These are phyloP conservation scores for Trichoderma brevicompactum DNA, from an alignment of 2,329 filamentous ascomycete species.

Conservation along the genomic window DNA sequence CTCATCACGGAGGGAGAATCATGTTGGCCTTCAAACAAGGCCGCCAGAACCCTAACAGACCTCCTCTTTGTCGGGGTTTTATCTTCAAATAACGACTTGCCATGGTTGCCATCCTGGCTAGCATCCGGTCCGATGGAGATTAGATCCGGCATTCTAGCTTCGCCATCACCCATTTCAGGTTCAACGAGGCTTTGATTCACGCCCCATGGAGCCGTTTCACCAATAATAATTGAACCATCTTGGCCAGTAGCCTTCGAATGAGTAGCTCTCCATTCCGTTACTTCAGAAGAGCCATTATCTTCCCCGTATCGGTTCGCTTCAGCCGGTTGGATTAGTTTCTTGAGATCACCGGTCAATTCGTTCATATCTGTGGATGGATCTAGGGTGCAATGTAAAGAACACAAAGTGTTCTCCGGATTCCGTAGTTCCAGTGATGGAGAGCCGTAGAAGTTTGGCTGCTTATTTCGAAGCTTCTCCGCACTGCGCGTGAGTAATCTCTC, in stretches of 20 bases:
- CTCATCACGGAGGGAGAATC: background rate
- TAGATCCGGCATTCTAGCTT: background rate
- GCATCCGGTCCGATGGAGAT: slow-evolving; percentile 8
- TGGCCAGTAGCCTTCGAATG: background rate
- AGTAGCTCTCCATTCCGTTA: background rate
- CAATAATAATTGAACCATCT: background rate
- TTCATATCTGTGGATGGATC: background rate
- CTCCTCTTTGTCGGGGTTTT: slow-evolving; percentile 37
- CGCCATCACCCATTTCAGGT: background rate
- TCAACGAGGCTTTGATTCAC: background rate
- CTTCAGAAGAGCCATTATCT: background rate
- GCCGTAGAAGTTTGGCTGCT: background rate
- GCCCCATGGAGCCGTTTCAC: background rate
- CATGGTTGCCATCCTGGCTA: background rate
- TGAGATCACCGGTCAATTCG: background rate
- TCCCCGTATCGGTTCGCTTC: background rate
- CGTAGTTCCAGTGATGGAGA: too few species aligned
- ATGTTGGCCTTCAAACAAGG: slow-evolving; percentile 52
- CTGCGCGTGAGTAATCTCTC: slow-evolving; percentile 3
- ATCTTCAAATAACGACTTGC: slow-evolving; percentile 17
- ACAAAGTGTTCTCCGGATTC: background rate
- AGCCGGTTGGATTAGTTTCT: background rate
- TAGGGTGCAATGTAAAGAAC: too few species aligned
- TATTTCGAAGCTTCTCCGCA: background rate
- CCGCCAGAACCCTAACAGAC: slow-evolving; percentile 56